These are phyloP conservation scores for Eutrema salsugineum DNA, from an alignment of 441 rosid genomes.

Conservation along the genomic window DNA sequence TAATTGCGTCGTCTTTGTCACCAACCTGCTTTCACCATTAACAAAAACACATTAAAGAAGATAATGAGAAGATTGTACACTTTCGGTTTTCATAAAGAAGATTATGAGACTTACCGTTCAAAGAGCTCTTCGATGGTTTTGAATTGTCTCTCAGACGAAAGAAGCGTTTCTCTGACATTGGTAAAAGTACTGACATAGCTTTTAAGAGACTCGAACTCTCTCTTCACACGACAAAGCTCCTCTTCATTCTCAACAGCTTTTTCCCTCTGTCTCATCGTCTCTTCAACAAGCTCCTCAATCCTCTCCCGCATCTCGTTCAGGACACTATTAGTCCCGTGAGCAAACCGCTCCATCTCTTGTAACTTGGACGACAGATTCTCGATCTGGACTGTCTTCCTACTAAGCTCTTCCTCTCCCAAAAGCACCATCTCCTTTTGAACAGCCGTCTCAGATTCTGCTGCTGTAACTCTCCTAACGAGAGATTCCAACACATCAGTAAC, in stretches of 20 bases:
- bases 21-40: conserved; percentile 56
- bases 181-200: conserved; percentile 79
- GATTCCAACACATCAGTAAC: conserved; percentile 72
- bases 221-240: conserved; percentile 86
- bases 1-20: conserved; percentile 77
- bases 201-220: conserved; percentile 88
- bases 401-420: conserved; percentile 70
- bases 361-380: conserved; percentile 70
- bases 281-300: conserved; percentile 92
- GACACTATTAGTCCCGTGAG: conserved; percentile 64
- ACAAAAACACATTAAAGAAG: neutral
- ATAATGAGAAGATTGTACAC: neutral
- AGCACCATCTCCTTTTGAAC: conserved; percentile 71
- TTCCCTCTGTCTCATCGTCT: conserved; percentile 80
- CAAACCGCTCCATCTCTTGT: conserved; percentile 85
- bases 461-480: conserved; percentile 74
- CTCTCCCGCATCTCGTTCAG: conserved; percentile 77
- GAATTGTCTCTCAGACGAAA: conserved; percentile 91
- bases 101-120: conserved; percentile 59
- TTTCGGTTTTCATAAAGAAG: neutral
- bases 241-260: conserved; percentile 86
- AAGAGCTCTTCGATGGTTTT: conserved; percentile 87
- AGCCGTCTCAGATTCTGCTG: conserved; percentile 84
- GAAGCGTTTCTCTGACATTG: conserved; percentile 90
- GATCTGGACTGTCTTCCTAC: conserved; percentile 67